Conservation (phyloP, 352 stramenopile species). For the Phytophthora agathidicida region DNA sequence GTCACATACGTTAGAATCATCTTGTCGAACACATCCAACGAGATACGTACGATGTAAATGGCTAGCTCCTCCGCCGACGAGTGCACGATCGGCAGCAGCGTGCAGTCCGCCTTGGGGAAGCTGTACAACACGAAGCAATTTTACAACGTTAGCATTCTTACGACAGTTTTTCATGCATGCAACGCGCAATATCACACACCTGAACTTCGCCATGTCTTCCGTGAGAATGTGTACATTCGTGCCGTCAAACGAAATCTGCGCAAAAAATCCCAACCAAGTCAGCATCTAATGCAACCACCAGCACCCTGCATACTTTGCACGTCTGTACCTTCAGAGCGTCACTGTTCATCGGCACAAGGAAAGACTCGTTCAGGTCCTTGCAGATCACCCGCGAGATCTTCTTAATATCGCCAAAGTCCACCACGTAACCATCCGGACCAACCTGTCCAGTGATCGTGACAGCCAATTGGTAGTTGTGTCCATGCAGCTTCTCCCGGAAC, state of each 20-base stretch:
- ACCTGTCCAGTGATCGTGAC: constrained; percentile 91
- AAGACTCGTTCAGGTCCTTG: constrained; percentile 97
- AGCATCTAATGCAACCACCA: background rate
- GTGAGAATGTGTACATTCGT: constrained; percentile 92
- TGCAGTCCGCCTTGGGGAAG: constrained; percentile 95
- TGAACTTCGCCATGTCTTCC: constrained; percentile 95
- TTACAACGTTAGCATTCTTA: background rate
- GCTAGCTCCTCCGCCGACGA: constrained; percentile 97
- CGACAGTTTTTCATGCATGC: background rate
- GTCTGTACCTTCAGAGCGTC: constrained; percentile 86
- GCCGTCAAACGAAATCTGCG: constrained; percentile 82
- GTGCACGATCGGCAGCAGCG: constrained; percentile 96
- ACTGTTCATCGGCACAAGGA: constrained; percentile 96
- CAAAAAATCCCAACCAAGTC: background rate
- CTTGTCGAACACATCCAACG: background rate
- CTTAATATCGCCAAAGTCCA: constrained; percentile 99
- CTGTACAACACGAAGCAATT: constrained; percentile 41
- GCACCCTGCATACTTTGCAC: background rate
- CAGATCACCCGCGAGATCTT: constrained; percentile 94
- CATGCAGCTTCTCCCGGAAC: constrained; percentile 97
- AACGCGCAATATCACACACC: constrained; percentile 27
- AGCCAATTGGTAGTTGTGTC: constrained; percentile 97
- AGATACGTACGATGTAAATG: constrained; percentile 90
- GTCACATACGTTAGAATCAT: no score
- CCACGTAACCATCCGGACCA: constrained; percentile 94